Evolutionary conservation across 805 yeast genomes (phyloP), one percentile per base, ranked within the genome.

Genomic region (Yamadazyma akitaensis): DNA sequence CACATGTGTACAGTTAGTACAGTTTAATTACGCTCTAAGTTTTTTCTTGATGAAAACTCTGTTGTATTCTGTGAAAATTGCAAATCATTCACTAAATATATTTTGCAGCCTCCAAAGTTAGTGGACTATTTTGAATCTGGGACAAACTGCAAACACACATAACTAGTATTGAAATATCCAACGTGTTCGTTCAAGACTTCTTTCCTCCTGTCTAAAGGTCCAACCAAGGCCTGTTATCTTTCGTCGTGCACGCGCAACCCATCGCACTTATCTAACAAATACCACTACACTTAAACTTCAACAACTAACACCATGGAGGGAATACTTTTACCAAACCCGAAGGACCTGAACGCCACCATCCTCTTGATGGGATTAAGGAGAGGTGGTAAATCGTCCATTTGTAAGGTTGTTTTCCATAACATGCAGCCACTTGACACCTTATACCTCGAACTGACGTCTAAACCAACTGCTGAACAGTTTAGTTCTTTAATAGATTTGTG

Each of bases 341-440:
- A 68, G 26, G 85, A 79, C 51, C 74, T 83, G 33, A 84, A 81
- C 60, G 96, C 95, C n/a, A 85, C 90, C 33, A 82, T 90, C 39
- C 73, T 90, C 24, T 66, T 90, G 46, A 88, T 90, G 96, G 97
- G 97, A 1, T 76, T 90, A 31, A 78, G 96, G 59, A 72, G 88
- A 62, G 87, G 92, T 17, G 99, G 99, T 12, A 94, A 94, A 66
- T 88, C 97, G 8, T 90, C 97, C 2, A 94, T 94, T 28, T 84
- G 97, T 59, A 90, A 92, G 61, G 98, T 94, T 12, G 95, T 94
- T 1, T 94, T 94, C 66, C 96, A 92, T 64, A 87, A 88, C 61
- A 89, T 94, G 96, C 96, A 88, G 60, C 97, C 99, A 1, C 72
- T 90, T 50, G 97, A 92, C 59, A 91, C 98, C 0, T 65, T 92